Base-by-base conservation (phyloP, 2,329 filamentous ascomycete species). In the Diaporthe capsici region DNA sequence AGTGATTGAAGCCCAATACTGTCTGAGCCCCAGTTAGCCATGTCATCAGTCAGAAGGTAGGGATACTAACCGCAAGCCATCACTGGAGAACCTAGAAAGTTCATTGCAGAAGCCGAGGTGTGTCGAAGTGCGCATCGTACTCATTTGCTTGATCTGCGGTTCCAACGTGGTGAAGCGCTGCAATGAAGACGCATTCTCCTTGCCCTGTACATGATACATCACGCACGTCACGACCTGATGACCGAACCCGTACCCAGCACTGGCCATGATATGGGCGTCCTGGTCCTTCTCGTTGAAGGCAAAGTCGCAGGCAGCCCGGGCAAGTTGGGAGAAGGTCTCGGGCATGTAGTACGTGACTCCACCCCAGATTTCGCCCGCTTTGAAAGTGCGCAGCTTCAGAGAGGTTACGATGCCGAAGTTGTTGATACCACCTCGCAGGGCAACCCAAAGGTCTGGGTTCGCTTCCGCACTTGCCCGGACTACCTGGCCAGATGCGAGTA, bases 401-500 rank as follows among this genome's bases (percentile, higher is more conserved):
- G 49, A 55, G 5, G 71, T 73, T 37, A 58, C 7, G 58, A 80
- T 73, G 15, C 85, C 87, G 37, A 86, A 87, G 77, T 86, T 89
- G 60, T 83, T 83, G n/a, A 83, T 82, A 28, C 87, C 87, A n/a
- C 85, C 85, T 44, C 84, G 83, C 7, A 88, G 81, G 2, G 87
- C 86, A 79, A 83, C 84, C 78, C 81, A 89, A 0, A 90, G 82
- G 63, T 89, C 86, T 0, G 76, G 4, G 74, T 88, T 82, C 8
- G 80, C 65, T 0, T 75, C 71, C 0, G 74, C 72, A 55, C 61
- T 78, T 31, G 78, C 80, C 13, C 25, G 37, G 3, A 76, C 71
- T 2, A 80, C 68, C 37, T 78, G 34, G 22, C 71, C 71, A 8
- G 71, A 57, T 22, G 71, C 71, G 37, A 73, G 71, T 8, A 73